Evolutionary conservation across 108 stramenopile genomes (phyloP), one percentile per base, ranked within the genome.

Genomic region (Cylindrotheca fusiformis): DNA sequence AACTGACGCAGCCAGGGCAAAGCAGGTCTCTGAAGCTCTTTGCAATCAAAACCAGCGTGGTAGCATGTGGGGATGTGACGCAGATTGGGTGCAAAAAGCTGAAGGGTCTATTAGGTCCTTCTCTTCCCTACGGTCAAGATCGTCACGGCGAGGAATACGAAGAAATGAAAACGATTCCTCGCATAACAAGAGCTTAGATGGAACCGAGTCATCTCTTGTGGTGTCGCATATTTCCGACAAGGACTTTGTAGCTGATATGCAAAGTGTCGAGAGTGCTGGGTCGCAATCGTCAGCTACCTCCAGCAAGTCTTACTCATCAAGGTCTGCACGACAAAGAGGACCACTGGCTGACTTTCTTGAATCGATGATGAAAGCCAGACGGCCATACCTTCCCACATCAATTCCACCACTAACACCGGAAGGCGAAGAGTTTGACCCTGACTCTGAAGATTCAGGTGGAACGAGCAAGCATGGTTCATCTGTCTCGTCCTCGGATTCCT

Each of bases 321-420:
- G 36, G 36, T 41, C 36, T 41, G 6, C 36, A 41, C 6, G 36
- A 41, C 36, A 14, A 41, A 41, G 14, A 41, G 60, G 55, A 19
- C 45, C 71, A 10, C 26, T 72, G 4, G 52, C 71, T 25, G 31
- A 65, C 17, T 24, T 72, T 8, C 59, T 72, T 19, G 63, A 72
- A 19, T 63, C 62, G 14, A 52, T 72, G 49, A 41, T 41, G 36
- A 41, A 41, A 14, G 6, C 36, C 6, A 41, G 36, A 6, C 14
- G 10, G 10, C 36, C 6, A 6, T 41, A 41, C 14, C 36, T 6
- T 10, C 6, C 10, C 6, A 41, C 36, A 41, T 32, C 52, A 17
- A 70, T 56, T 19, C 60, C 60, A 4, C 25, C 32, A 27, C 46
- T 56, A 0, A 61, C 61, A 1, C 69, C 60, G 4, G 69, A 61